Evolutionary conservation across 306 rosid genomes (phyloP).

Genomic region (Fagus crenata): DNA sequence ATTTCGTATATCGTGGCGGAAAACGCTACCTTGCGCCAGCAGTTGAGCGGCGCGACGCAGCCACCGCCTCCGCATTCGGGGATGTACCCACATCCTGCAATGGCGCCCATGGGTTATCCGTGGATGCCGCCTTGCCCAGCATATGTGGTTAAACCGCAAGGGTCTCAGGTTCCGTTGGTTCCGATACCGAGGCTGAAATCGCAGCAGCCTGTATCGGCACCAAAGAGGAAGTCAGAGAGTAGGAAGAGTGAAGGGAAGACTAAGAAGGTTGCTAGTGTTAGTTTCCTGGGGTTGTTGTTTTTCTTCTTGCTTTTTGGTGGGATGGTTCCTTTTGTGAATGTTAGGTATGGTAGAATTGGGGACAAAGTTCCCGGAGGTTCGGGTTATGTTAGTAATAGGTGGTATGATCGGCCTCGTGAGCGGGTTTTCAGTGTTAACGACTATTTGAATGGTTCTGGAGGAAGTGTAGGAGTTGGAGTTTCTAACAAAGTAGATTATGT

Average conservation of each 20-base stretch:
- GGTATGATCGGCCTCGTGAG: slow-evolving; percentile 48
- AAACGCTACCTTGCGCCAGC: slow-evolving; percentile 84
- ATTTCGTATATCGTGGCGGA: slow-evolving; percentile 75
- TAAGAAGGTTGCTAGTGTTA: slow-evolving; percentile 94
- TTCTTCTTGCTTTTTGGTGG: slow-evolving; percentile 80
- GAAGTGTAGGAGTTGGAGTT: slow-evolving; percentile 34
- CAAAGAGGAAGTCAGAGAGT: slow-evolving; percentile 57
- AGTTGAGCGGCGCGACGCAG: slow-evolving; percentile 49
- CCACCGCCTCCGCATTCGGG: slow-evolving; percentile 56
- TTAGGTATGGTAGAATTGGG: slow-evolving; percentile 53
- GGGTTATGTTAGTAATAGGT: slow-evolving; percentile 43
- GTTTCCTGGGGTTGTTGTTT: slow-evolving; percentile 82
- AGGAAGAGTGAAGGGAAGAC: slow-evolving; percentile 71
- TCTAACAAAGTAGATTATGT: slow-evolving; percentile 37
- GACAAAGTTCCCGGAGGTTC: slow-evolving; percentile 47
- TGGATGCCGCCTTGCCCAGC: slow-evolving; percentile 73
- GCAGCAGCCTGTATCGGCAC: slow-evolving; percentile 47
- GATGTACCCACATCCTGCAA: slow-evolving; percentile 69
- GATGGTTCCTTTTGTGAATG: slow-evolving; percentile 63
- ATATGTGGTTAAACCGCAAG: slow-evolving; percentile 71
- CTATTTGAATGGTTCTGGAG: slow-evolving; percentile 52
- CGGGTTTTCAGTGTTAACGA: slow-evolving; percentile 53
- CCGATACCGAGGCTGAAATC: slow-evolving; percentile 92
- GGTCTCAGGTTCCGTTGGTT: slow-evolving; percentile 84
- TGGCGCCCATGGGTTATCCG: slow-evolving; percentile 74